Base-by-base conservation (phyloP, 345 rosid genomes). In the Eucalyptus pauciflora region DNA sequence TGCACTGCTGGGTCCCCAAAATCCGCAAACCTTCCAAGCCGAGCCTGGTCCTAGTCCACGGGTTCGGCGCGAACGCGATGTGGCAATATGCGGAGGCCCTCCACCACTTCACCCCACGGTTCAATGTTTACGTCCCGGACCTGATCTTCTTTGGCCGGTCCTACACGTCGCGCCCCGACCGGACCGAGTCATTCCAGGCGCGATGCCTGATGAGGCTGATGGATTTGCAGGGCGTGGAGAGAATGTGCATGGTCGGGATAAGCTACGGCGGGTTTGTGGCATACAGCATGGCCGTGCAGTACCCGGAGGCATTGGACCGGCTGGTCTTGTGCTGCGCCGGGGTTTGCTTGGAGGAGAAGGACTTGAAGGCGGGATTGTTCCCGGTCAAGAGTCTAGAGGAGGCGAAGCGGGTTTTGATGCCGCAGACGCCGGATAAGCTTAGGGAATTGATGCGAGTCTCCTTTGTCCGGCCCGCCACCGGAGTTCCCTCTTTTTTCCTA, bases 231-330 rank as follows among this genome's bases (percentile, higher is more conserved):
- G 94, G 96, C 1, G 94, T 94, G 11, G 69, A 51, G 13, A 90
- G 91, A 88, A 92, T 93, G 94, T 90, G 92, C 88, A 71, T 95
- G 22, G 98, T 97, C 1, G 98, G 99, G 88, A 91, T 97, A 9
- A 97, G 98, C 51, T 96, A 95, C 33, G 99, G 98, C 7, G 98
- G 99, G 51, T 96, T 96, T 76, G 99, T 97, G 1, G 97, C 94
- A 79, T 95, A 97, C 48, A 95, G 97, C 67, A 89, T 95, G 94
- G 98, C 96, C 2, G 92, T 90, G 25, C 94, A 93, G 69, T 97
- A 91, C 88, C 96, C 96, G 2, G 92, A 91, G 17, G 92, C 62
- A 54, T 87, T 97, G 5, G 97, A 97, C 89, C 95, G 89, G 88
- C 8, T 97, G 81, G 98, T 93, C 87, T 52, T 97, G 10, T 97